phyloP scores from a whole-genome alignment of 2,329 filamentous ascomycete species.

The Emmonsiellopsis sp. region DNA sequence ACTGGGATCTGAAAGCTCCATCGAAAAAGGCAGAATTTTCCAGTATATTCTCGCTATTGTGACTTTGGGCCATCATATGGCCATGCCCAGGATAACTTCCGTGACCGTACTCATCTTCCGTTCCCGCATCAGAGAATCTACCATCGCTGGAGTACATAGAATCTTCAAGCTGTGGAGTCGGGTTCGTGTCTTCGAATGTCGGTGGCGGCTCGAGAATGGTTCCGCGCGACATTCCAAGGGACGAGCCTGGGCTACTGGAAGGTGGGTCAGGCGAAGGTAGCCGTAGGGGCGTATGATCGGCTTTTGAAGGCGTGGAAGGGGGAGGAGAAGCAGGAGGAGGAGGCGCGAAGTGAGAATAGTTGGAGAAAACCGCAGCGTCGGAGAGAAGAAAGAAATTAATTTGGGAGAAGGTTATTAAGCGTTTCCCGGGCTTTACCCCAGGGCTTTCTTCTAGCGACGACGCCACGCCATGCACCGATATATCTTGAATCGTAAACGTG shows the following conservation, averaged over 20 bases:
- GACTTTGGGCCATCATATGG: constrained; percentile 16
- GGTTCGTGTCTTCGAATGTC: background rate
- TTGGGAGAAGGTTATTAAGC: constrained; percentile 35
- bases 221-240: constrained; percentile 27
- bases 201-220: constrained; percentile 25
- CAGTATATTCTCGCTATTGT: constrained; percentile 20
- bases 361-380: constrained; percentile 39
- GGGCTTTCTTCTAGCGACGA: constrained; percentile 8
- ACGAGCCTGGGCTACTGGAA: constrained; percentile 17
- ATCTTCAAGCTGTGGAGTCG: constrained; percentile 10
- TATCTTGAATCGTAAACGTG: constrained; percentile 25
- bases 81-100: constrained; percentile 19
- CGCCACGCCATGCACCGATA: constrained; percentile 25
- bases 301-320: constrained; percentile 25
- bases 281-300: constrained; percentile 20
- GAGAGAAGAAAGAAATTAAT: constrained; percentile 39
- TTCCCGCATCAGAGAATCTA: constrained; percentile 33
- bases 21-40: constrained; percentile 31
- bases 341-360: constrained; percentile 30
- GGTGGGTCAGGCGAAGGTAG: constrained; percentile 15
- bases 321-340: constrained; percentile 9
- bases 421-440: constrained; percentile 28
- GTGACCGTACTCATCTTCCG: constrained; percentile 23
- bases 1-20: constrained; percentile 26
- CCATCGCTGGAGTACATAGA: constrained; percentile 29